Evolutionary conservation across 2,329 filamentous ascomycete genomes (phyloP), one percentile per base, ranked within the genome.

Genomic region (Pyrenophora tritici-repentis): DNA sequence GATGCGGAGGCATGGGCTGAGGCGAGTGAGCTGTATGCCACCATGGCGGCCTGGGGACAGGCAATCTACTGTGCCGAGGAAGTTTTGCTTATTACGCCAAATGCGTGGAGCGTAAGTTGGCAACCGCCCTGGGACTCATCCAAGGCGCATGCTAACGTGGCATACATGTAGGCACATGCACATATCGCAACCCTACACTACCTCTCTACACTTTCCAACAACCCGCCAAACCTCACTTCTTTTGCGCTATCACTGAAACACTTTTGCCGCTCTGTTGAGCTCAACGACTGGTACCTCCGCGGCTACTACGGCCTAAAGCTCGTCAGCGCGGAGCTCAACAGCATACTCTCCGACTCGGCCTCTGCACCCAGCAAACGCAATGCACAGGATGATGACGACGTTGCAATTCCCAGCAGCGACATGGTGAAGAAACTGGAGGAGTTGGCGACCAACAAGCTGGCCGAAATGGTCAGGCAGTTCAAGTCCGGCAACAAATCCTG

Each of bases 1-100:
- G 94, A 99, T 76, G 86, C 88, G 5, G 94, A 99, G 77, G 87
- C 89, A 8, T 99, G 94, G 94, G 85, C 90, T 44, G 94, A 99
- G 76, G 80, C 97, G 61, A 85, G 90, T 45, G 91, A 96, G 70
- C 76, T 97, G 55, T 97, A 99, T 74, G 81, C 91, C 24, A 81
- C 81, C 16, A 88, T 93, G 68, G 90, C 88, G 1, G 76, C 93
- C 63, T 91, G 89, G 67, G 77, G 86, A 12, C 93, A 97, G 73
- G 89, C 91, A 33, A 86, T 96, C 42, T 96, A 88, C 73, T 88
- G 91, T 53, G 77, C 96, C 37, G 94, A 99, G 73, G 94, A 99
- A 73, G 91, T 96, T 16, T 75, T 99, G 37, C 79, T 97, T 43
- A 80, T 96, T 50, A 84, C 86, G 45, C 93, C 94, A 3, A 96